phyloP scores from a whole-genome alignment of 2,329 filamentous ascomycete genomes.

The Cercospora nicotianae region DNA sequence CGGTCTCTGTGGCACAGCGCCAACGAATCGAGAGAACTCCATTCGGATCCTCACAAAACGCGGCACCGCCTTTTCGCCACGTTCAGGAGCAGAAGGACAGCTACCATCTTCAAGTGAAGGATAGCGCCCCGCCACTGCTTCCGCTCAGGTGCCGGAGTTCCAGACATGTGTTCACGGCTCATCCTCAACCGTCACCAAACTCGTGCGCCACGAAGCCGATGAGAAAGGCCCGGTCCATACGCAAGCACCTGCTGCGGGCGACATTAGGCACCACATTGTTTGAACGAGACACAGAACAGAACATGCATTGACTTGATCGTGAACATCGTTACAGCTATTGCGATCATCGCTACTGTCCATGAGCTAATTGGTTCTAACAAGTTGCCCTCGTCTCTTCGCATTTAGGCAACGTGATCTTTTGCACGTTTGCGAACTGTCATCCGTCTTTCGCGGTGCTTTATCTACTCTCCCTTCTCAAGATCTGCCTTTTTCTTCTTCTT shows the following conservation, averaged over 20 bases:
- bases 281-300: not conserved
- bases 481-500: conserved; percentile 24
- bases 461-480: conserved; percentile 18
- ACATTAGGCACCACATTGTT: not conserved
- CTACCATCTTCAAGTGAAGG: not conserved
- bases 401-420: not conserved
- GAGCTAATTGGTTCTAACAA: not conserved
- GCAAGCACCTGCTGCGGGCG: not conserved
- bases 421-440: not conserved
- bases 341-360: not conserved
- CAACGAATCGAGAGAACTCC: not conserved
- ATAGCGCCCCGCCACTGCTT: not conserved
- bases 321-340: not conserved
- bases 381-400: not conserved
- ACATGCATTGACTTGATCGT: not conserved
- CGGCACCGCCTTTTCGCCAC: not conserved
- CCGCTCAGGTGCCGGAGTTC: not conserved
- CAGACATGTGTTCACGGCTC: not conserved
- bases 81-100: not conserved
- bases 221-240: not conserved
- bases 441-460: not conserved
- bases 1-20: not conserved
- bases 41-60: not conserved
- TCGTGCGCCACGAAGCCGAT: not conserved
- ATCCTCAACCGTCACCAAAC: not conserved